Percentiles rank a stretch among this genome's conserved stretches.
Conservation (phyloP, 1,139 yeast species). For the Pichia kudriavzevii region DNA sequence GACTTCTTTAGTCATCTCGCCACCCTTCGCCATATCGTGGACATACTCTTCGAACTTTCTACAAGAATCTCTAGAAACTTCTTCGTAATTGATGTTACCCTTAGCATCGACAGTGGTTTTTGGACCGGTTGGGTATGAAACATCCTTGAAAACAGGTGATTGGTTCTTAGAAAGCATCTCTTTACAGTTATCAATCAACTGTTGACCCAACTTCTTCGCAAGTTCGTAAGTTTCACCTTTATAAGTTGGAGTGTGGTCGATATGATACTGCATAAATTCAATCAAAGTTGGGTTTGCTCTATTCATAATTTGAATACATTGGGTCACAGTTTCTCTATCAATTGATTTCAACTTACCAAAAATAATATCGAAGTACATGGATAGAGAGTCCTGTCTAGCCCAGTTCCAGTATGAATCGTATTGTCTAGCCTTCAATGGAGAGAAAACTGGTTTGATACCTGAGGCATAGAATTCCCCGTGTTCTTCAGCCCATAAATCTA, state of each 20-base stretch:
- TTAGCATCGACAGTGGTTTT: slow-evolving; percentile 79
- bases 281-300: slow-evolving; percentile 90
- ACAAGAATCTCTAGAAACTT: slow-evolving; percentile 81
- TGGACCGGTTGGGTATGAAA: slow-evolving; percentile 91
- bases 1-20: slow-evolving; percentile 60
- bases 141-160: slow-evolving; percentile 93
- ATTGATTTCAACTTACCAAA: slow-evolving; percentile 86
- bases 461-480: slow-evolving; percentile 92
- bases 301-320: slow-evolving; percentile 96
- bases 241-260: slow-evolving; percentile 82
- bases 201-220: slow-evolving; percentile 85
- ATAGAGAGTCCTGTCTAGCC: slow-evolving; percentile 96
- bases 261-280: slow-evolving; percentile 95
- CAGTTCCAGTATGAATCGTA: slow-evolving; percentile 99
- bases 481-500: slow-evolving; percentile 89
- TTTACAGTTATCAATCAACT: slow-evolving; percentile 89
- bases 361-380: slow-evolving; percentile 91
- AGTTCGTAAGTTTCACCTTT: slow-evolving; percentile 86
- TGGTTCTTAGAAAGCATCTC: slow-evolving; percentile 52
- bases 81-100: slow-evolving; percentile 81
- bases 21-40: slow-evolving; percentile 94
- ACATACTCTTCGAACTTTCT: slow-evolving; percentile 95
- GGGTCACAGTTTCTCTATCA: slow-evolving; percentile 92
- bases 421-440: slow-evolving; percentile 86
- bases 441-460: slow-evolving; percentile 86